phyloP scores from a whole-genome alignment of 1,284 basidiomycete species.

The Austroboletus novae-zelandiae region DNA sequence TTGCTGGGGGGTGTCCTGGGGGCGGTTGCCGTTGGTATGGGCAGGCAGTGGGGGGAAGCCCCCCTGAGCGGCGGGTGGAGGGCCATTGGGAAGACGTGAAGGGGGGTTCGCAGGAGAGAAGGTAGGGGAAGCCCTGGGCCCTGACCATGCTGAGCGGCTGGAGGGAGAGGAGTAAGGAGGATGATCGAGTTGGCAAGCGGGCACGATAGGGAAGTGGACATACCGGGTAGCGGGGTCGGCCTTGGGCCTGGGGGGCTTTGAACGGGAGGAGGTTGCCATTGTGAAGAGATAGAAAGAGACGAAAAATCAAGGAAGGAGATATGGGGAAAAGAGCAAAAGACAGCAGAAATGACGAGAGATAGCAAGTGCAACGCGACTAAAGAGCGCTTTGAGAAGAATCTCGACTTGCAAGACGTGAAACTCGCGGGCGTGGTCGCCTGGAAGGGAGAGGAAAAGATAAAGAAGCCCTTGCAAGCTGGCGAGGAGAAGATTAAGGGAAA shows the following conservation, averaged over 20 bases:
- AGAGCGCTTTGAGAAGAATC: conserved; percentile 21
- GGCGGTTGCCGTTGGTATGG: conserved; percentile 47
- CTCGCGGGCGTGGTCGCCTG: conserved; percentile 19
- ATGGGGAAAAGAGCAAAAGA: conserved; percentile 28
- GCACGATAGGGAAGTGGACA: conserved; percentile 27
- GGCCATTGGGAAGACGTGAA: conserved; percentile 48
- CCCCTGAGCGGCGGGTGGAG: conserved; percentile 36
- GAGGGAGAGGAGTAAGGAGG: conserved; percentile 9
- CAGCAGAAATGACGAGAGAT: conserved; percentile 36
- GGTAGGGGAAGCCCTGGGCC: conserved; percentile 62
- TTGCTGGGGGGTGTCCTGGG: conserved; percentile 40
- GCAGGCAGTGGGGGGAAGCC: conserved; percentile 49
- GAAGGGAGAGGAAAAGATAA: conserved; percentile 14
- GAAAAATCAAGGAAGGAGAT: conserved; percentile 34
- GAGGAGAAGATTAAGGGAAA: conserved; percentile 22
- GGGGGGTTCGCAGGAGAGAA: conserved; percentile 54
- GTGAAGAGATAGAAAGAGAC: conserved; percentile 23
- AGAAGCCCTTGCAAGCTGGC: conserved; percentile 28
- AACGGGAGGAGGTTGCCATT: conserved; percentile 62
- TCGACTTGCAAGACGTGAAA: conserved; percentile 18
- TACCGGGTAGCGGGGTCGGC: conserved; percentile 54
- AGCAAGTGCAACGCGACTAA: conserved; percentile 35
- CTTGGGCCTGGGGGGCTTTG: conserved; percentile 54
- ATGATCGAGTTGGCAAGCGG: conserved; percentile 10
- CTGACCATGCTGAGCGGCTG: conserved; percentile 65